These are phyloP conservation scores for Geum urbanum DNA, from an alignment of 306 rosid genomes.

Conservation along the genomic window DNA sequence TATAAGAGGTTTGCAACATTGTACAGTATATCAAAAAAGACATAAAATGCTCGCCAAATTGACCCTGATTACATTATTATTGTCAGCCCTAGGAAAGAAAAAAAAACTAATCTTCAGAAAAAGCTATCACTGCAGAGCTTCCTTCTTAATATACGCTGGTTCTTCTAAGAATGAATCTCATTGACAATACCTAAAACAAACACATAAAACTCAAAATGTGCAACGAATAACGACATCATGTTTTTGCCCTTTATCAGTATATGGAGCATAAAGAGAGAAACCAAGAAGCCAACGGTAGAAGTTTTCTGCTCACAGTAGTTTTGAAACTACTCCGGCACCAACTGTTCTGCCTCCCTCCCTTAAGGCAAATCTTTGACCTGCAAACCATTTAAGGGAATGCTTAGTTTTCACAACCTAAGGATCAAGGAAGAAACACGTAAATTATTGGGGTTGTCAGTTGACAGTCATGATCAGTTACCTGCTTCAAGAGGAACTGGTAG, in stretches of 20 bases:
- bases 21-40: conserved; percentile 2
- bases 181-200: conserved; percentile 14
- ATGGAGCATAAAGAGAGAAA: conserved; percentile 4
- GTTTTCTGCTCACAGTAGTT: conserved; percentile 59
- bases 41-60: not conserved
- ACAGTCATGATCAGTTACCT: conserved; percentile 32
- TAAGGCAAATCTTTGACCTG: conserved; percentile 99
- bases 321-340: conserved; percentile 98
- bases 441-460: no score
- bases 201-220: conserved; percentile 21
- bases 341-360: conserved; percentile 99
- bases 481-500: conserved; percentile 85
- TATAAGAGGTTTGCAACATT: not conserved
- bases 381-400: not conserved
- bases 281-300: not conserved
- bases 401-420: not conserved
- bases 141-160: conserved; percentile 28
- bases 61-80: conserved; percentile 1
- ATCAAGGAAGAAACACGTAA: no score
- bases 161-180: conserved; percentile 24
- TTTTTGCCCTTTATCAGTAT: conserved; percentile 18
- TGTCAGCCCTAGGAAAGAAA: conserved; percentile 1
- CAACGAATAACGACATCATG: conserved; percentile 36
- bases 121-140: not conserved
- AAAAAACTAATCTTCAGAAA: not conserved